Evolutionary conservation across 1,284 basidiomycete genomes (phyloP), one percentile per base, ranked within the genome.

Genomic region (Anthracocystis panici-leucophaei): DNA sequence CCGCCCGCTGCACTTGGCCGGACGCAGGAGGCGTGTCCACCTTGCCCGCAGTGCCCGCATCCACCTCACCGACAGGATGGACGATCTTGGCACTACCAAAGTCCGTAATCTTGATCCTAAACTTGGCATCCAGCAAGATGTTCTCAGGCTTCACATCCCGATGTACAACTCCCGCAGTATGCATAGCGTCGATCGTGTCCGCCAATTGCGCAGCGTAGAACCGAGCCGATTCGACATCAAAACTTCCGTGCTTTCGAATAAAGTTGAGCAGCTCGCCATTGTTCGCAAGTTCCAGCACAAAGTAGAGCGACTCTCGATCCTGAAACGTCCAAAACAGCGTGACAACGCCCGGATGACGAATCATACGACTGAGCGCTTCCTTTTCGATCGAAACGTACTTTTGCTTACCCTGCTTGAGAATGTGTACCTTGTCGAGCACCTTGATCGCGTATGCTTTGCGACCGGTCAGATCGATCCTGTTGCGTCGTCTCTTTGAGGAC

Each of bases 1-100:
- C 91, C 12, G 91, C 88, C 25, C 73, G 35, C 5, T 50, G 35
- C 45, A 11, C 38, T 46, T 38, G 45, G 5, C 12, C 23, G 40
- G 54, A 12, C 10, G 50, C 35, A 25, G 61, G 25, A 5, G 57
- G 31, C 23, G 20, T 25, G 21, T 33, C 41, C 8, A 33, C 10
- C 8, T 67, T 44, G 9, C 27, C n/a, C 29, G 38, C 31, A 6
- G 38, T 16, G 20, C 41, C 4, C 14, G 40, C n/a, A 1, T 46
- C 61, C 11, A 42, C 21, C n/a, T 66, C 67, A 12, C 63, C 66
- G 11, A 33, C 59, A 6, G 61, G 51, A 25, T 75, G 72, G 10
- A 70, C 66, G 25, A 83, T 75, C 67, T 82, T 83, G 11, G 83
- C 83, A 8, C 78, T 80, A 21, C 83, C 83, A 66, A 85, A 85